Evolutionary conservation across 345 rosid genomes (phyloP).

Genomic region (Aquilaria malaccensis): DNA sequence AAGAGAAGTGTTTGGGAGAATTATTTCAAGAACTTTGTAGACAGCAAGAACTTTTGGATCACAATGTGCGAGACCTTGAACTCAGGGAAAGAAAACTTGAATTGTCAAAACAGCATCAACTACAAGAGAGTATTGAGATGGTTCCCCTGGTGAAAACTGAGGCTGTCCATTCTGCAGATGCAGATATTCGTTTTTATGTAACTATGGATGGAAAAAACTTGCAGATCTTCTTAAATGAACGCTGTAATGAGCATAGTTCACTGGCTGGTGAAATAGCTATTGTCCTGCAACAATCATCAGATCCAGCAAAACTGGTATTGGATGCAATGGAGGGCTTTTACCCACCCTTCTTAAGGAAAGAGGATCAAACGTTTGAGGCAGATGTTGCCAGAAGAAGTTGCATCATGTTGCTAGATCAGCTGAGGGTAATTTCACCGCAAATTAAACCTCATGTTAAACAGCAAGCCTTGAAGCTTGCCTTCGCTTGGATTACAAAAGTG

Average conservation of each 20-base stretch:
- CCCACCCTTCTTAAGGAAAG: conserved; percentile 11
- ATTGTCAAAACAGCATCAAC: conserved; percentile 1
- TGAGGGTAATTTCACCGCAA: conserved; percentile 18
- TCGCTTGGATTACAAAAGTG: conserved; percentile 22
- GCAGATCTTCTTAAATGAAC: conserved; percentile 21
- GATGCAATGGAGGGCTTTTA: conserved; percentile 27
- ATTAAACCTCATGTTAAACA: conserved; percentile 19
- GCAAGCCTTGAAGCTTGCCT: conserved; percentile 22
- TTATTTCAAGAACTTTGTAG: not conserved
- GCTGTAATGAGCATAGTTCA: conserved; percentile 10
- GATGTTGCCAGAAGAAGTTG: conserved; percentile 1
- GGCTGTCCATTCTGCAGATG: conserved; percentile 8
- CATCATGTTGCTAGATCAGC: conserved; percentile 15
- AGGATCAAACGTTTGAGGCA: conserved; percentile 8
- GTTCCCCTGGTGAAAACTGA: conserved; percentile 2
- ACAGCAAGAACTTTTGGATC: not conserved
- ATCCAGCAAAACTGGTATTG: conserved; percentile 27
- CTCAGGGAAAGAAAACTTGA: conserved; percentile 12
- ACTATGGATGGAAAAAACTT: conserved; percentile 14
- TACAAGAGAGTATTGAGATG: conserved; percentile 1
- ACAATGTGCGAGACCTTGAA: not conserved
- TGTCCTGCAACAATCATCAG: conserved; percentile 19
- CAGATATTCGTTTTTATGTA: not conserved
- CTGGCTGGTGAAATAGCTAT: conserved; percentile 11
- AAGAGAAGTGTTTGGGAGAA: conserved; percentile 17